These are phyloP conservation scores for Talaromyces borbonicus DNA, from an alignment of 495 filamentous ascomycete genomes.

Conservation along the genomic window DNA sequence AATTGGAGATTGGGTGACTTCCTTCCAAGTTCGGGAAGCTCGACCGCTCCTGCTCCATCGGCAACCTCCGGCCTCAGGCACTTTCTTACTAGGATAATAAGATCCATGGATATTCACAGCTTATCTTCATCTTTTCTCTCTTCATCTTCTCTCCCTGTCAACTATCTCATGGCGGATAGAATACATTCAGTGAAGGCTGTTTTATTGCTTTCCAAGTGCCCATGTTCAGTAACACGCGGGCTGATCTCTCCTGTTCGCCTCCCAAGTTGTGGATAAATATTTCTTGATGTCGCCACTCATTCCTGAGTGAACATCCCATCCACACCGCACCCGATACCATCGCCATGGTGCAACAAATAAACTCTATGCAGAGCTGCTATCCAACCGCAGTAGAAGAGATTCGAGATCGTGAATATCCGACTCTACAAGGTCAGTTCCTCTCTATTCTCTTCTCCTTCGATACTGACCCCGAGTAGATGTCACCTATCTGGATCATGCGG, in stretches of 20 bases:
- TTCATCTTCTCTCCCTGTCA: no score
- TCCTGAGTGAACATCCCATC: neutral
- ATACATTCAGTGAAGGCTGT: no score
- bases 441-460: neutral
- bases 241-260: neutral
- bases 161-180: no score
- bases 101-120: no score
- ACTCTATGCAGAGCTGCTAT: conserved; percentile 37
- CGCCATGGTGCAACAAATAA: conserved; percentile 11
- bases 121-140: no score
- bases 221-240: no score
- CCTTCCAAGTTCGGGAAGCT: no score
- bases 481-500: conserved; percentile 89
- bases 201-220: no score
- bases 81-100: no score
- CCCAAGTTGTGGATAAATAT: neutral
- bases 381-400: conserved; percentile 57
- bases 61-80: no score
- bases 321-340: neutral
- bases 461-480: conserved; percentile 38
- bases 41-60: neutral
- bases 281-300: neutral
- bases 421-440: conserved; percentile 55
- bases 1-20: no score
- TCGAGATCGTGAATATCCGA: conserved; percentile 68